Evolutionary conservation across 1,284 basidiomycete species (phyloP).

Genomic region (Sanghuangporus sanghuang): DNA sequence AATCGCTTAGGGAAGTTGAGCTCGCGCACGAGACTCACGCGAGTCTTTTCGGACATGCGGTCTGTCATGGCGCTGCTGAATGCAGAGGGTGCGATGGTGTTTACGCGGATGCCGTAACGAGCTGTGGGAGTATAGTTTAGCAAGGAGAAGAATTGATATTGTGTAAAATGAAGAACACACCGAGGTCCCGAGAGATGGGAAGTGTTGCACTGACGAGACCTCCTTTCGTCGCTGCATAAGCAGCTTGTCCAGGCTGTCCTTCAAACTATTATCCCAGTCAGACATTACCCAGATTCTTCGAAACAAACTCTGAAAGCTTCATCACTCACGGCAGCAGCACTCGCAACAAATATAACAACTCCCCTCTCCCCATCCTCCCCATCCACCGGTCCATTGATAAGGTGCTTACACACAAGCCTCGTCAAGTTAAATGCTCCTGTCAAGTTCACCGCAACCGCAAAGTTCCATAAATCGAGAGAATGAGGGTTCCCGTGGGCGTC

Average conservation of each 20-base stretch:
- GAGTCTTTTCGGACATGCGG: constrained; percentile 27
- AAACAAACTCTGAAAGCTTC: background rate
- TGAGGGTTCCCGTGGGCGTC: constrained; percentile 40
- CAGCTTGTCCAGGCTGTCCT: constrained; percentile 46
- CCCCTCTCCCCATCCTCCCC: constrained; percentile 47
- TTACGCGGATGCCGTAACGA: constrained; percentile 45
- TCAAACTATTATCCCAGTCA: constrained; percentile 31
- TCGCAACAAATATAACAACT: constrained; percentile 47
- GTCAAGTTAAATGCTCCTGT: constrained; percentile 52
- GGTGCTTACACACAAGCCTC: constrained; percentile 43
- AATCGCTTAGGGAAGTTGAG: constrained; percentile 42
- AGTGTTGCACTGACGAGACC: constrained; percentile 49
- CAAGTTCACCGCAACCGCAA: constrained; percentile 45
- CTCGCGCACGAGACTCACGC: constrained; percentile 29
- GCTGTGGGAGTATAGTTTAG: constrained; percentile 20
- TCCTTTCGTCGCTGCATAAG: constrained; percentile 51
- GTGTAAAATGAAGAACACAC: background rate
- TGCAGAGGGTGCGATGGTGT: constrained; percentile 46
- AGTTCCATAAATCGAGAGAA: constrained; percentile 45
- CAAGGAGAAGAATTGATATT: background rate
- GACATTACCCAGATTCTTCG: background rate
- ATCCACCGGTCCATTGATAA: constrained; percentile 41
- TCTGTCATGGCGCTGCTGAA: constrained; percentile 45
- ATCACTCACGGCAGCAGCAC: constrained; percentile 46
- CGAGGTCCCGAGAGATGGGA: constrained; percentile 49